Percentiles rank a stretch among this genome's conserved stretches.
These are phyloP conservation scores for Pseudonitzschia pungens DNA, from an alignment of 108 stramenopile genomes.

Conservation along the genomic window DNA sequence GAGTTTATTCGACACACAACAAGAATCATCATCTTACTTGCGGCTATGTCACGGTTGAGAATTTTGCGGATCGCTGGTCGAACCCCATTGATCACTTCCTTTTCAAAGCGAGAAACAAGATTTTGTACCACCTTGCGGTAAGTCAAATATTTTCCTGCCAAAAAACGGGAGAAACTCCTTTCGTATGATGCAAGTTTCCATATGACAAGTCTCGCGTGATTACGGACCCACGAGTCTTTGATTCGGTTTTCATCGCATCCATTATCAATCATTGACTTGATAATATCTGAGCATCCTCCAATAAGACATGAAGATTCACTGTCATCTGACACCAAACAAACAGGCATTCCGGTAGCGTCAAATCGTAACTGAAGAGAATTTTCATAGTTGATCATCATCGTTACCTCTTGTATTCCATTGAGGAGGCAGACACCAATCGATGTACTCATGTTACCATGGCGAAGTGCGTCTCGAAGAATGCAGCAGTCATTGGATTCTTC, in stretches of 20 bases:
- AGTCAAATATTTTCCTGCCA: constrained; percentile 58
- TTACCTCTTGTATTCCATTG: constrained; percentile 40
- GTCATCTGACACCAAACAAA: constrained; percentile 15
- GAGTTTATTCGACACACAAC: constrained; percentile 56
- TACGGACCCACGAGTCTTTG: constrained; percentile 59
- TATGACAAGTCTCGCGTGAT: constrained; percentile 78
- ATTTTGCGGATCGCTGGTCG: constrained; percentile 74
- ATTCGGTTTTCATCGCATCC: constrained; percentile 54
- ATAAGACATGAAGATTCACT: constrained; percentile 21
- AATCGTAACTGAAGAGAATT: constrained; percentile 61
- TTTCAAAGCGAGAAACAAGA: constrained; percentile 58
- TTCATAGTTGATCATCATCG: constrained; percentile 38
- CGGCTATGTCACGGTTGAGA: constrained; percentile 71
- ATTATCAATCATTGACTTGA: constrained; percentile 34
- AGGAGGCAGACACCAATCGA: constrained; percentile 19
- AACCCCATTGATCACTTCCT: constrained; percentile 52
- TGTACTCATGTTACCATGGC: constrained; percentile 14
- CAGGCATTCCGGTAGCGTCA: constrained; percentile 35
- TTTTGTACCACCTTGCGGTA: constrained; percentile 56
- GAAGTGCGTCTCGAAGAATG: constrained; percentile 10
- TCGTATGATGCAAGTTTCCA: constrained; percentile 85
- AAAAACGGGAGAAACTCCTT: constrained; percentile 48
- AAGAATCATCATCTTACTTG: constrained; percentile 54
- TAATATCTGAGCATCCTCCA: constrained; percentile 27
- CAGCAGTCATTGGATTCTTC: background rate